Evolutionary conservation across 306 rosid species (phyloP).

Genomic region (Calophaca sinica): DNA sequence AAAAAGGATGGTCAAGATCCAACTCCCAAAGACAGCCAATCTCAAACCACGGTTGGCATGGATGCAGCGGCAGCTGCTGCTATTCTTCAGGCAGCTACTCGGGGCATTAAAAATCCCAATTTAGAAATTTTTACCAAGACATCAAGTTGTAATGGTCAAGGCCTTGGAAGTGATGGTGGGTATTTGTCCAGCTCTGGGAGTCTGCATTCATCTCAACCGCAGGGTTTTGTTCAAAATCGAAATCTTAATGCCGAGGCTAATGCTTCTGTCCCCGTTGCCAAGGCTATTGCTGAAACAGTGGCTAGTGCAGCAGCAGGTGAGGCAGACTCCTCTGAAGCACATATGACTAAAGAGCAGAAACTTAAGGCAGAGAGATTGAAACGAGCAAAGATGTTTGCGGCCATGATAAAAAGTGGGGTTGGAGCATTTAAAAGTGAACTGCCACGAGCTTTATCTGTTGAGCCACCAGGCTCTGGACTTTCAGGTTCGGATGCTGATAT

Average conservation of each 20-base stretch:
- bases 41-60: constrained; percentile 52
- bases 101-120: constrained; percentile 69
- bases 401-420: constrained; percentile 71
- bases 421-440: constrained; percentile 62
- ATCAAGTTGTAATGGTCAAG: constrained; percentile 61
- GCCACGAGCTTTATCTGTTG: constrained; percentile 57
- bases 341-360: constrained; percentile 75
- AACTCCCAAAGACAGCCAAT: constrained; percentile 54
- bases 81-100: constrained; percentile 87
- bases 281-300: constrained; percentile 70
- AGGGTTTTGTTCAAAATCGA: constrained; percentile 42
- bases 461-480: constrained; percentile 65
- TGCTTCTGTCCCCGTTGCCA: constrained; percentile 61
- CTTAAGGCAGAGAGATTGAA: constrained; percentile 87
- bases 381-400: constrained; percentile 88
- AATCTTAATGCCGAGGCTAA: constrained; percentile 39
- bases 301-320: constrained; percentile 75
- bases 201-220: constrained; percentile 55
- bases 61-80: constrained; percentile 77
- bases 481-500: constrained; percentile 63
- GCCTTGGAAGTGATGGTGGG: constrained; percentile 59
- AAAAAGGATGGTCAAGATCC: constrained; percentile 71
- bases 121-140: constrained; percentile 58
- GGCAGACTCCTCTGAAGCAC: constrained; percentile 86
- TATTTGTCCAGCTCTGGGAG: constrained; percentile 60